Evolutionary conservation across 2,329 filamentous ascomycete genomes (phyloP), one percentile per base, ranked within the genome.

Genomic region (Diatrype stigma): DNA sequence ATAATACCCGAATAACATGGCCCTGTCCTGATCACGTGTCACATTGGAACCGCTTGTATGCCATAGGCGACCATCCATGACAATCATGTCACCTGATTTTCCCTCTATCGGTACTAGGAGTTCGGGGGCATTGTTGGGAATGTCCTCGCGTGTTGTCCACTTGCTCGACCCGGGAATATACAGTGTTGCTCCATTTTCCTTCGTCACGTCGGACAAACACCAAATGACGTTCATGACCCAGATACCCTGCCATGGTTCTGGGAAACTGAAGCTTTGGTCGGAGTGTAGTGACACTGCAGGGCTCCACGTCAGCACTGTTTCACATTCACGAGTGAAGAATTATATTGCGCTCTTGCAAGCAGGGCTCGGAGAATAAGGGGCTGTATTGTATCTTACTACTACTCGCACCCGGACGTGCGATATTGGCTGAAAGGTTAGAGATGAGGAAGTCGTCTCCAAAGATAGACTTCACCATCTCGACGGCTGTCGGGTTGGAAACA

Each of bases 361-460:
- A n/a, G n/a, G n/a, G n/a, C n/a, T n/a, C n/a, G n/a, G n/a, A n/a
- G n/a, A n/a, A n/a, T n/a, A n/a, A n/a, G n/a, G n/a, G n/a, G n/a
- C n/a, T n/a, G n/a, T n/a, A n/a, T n/a, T n/a, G n/a, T n/a, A n/a
- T n/a, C n/a, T n/a, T n/a, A n/a, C n/a, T 66, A 11, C 56, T 60
- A 50, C 56, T 42, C 14, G 61, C 58, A 1, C 67, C 67, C 0
- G 67, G 67, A 0, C 64, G 60, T 11, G 65, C 66, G 42, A 69
- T 68, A 50, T 69, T 69, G 44, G 64, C 64, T 5, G 65, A 68
- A 53, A 70, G 69, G 53, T 69, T 69, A 19, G 57, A 63, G 49
- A 69, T 63, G 10, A 68, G 52, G 56, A 67, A 64, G 17, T 17
- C 23, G 11, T 47, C 37, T 16, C 51, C 48, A 6, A 53, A n/a